These are phyloP conservation scores for Trichosporon inkin DNA, from an alignment of 1,284 basidiomycete genomes.

Conservation along the genomic window DNA sequence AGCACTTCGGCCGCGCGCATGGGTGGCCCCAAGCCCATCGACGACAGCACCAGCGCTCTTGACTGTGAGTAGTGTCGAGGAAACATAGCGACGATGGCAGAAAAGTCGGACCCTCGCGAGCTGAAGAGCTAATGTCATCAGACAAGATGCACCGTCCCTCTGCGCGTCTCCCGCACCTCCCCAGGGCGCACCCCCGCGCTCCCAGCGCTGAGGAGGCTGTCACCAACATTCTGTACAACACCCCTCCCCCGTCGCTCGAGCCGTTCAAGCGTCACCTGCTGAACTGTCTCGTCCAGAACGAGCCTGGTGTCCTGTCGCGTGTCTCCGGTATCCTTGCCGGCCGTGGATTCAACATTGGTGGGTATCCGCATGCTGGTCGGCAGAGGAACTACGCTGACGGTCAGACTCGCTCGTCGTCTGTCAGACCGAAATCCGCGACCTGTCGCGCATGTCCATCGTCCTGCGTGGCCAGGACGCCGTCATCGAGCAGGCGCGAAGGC, in stretches of 20 bases:
- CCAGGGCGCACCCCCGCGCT: conserved; percentile 34
- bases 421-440: conserved; percentile 92
- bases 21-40: conserved; percentile 56
- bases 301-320: conserved; percentile 95
- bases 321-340: conserved; percentile 97
- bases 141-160: conserved; percentile 49
- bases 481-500: conserved; percentile 90
- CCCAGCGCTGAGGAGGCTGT: conserved; percentile 84
- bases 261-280: conserved; percentile 97
- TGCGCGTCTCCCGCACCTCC: conserved; percentile 42
- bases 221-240: conserved; percentile 93
- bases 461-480: conserved; percentile 95
- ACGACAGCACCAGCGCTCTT: conserved; percentile 87
- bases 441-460: conserved; percentile 98
- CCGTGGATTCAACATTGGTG: conserved; percentile 88
- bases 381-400: background rate
- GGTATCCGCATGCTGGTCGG: conserved; percentile 14
- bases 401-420: conserved; percentile 95
- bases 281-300: conserved; percentile 98
- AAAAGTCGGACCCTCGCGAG: background rate
- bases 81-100: background rate
- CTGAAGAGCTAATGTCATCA: conserved; percentile 17
- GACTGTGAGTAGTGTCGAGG: conserved; percentile 70
- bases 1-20: conserved; percentile 19
- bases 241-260: conserved; percentile 83